Conservation (phyloP, 2,329 filamentous ascomycete species). For the Berkeleyomyces rouxiae region DNA sequence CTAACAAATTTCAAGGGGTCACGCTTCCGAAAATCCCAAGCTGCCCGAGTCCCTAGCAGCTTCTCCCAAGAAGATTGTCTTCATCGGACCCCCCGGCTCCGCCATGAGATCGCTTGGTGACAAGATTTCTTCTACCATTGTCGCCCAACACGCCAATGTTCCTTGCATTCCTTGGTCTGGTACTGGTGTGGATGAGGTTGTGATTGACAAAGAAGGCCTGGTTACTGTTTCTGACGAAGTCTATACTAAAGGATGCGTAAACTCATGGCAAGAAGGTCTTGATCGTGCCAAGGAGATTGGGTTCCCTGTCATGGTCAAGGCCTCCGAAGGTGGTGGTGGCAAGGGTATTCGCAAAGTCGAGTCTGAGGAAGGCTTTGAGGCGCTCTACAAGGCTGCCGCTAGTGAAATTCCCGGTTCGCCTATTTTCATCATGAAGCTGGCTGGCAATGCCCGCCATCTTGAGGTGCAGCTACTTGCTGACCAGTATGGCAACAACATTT, state of each 20-base stretch:
- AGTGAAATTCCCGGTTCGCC: conserved; percentile 96
- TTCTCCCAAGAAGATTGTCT: conserved; percentile 96
- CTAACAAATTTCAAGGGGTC: conserved; percentile 45
- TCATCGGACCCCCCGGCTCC: conserved; percentile 93
- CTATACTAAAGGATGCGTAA: conserved; percentile 83
- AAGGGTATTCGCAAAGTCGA: conserved; percentile 97
- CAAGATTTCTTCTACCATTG: conserved; percentile 98
- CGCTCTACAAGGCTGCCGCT: conserved; percentile 85
- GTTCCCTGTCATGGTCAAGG: conserved; percentile 99
- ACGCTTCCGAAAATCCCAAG: conserved; percentile 97
- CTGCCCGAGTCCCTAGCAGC: conserved; percentile 90
- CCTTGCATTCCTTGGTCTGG: conserved; percentile 99
- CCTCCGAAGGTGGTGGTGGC: conserved; percentile 96
- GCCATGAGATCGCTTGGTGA: conserved; percentile 98
- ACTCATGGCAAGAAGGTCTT: conserved; percentile 78
- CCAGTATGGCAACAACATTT: conserved; percentile 99
- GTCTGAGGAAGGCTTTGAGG: conserved; percentile 66
- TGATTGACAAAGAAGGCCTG: conserved; percentile 64
- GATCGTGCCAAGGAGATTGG: conserved; percentile 76
- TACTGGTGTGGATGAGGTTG: conserved; percentile 70
- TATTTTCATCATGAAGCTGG: conserved; percentile 99
- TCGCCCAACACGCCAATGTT: conserved; percentile 89
- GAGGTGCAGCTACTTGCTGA: conserved; percentile 95
- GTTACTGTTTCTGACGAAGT: conserved; percentile 78
- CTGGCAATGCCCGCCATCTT: conserved; percentile 87